phyloP scores from a whole-genome alignment of 1,284 basidiomycete genomes.

The Boletus hoseneyae region DNA sequence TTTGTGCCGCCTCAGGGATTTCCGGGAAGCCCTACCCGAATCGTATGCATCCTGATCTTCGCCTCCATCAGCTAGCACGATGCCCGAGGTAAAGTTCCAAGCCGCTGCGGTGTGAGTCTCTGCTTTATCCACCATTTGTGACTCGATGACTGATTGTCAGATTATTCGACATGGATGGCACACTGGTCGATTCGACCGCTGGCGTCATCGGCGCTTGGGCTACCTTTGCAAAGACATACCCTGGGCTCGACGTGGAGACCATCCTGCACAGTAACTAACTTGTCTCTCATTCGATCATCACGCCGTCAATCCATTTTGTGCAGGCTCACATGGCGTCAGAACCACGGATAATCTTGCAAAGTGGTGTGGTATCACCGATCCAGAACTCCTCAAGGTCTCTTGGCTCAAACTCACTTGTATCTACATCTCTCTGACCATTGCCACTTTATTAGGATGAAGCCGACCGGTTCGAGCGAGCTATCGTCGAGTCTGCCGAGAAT shows the following conservation, averaged over 20 bases:
- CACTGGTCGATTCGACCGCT: constrained; percentile 68
- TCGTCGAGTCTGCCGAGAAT: constrained; percentile 52
- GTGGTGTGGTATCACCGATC: constrained; percentile 68
- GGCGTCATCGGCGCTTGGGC: constrained; percentile 77
- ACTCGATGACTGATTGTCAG: constrained; percentile 34
- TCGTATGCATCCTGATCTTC: not conserved
- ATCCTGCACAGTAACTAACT: constrained; percentile 58
- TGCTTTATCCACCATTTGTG: not conserved
- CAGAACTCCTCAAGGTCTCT: constrained; percentile 61
- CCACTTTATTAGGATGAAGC: constrained; percentile 49
- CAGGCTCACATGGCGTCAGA: constrained; percentile 78
- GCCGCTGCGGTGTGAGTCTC: constrained; percentile 54
- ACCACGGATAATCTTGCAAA: constrained; percentile 75
- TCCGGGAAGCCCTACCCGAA: not conserved
- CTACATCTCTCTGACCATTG: not conserved
- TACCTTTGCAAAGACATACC: constrained; percentile 59
- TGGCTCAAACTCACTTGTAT: not conserved
- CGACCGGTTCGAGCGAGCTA: constrained; percentile 63
- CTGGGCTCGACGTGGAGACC: constrained; percentile 55
- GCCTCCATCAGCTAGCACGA: constrained; percentile 21
- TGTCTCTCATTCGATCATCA: constrained; percentile 1
- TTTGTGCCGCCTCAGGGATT: not conserved
- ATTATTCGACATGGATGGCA: constrained; percentile 79
- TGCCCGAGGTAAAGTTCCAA: constrained; percentile 47
- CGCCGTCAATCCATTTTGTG: not conserved